A percentile compares a stretch with the other conserved stretches of the same genome.
phyloP scores from a whole-genome alignment of 2,329 filamentous ascomycete species.

The Aspergillus chevalieri region DNA sequence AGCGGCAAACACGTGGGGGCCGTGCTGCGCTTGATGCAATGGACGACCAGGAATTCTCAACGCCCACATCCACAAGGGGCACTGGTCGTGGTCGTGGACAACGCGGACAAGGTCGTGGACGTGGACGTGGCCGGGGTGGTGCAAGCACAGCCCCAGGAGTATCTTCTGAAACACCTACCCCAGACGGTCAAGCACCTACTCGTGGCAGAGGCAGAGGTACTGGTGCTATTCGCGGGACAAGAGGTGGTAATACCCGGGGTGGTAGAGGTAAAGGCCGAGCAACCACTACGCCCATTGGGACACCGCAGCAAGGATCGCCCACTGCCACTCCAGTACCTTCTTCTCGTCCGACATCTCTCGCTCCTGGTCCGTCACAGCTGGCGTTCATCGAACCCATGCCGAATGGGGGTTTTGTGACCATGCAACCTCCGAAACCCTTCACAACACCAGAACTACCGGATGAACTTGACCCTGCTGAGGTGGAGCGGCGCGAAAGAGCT shows the following conservation, averaged over 20 bases:
- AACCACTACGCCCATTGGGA: constrained; percentile 7
- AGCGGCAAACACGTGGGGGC: constrained; percentile 29
- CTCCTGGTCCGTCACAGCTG: neutral
- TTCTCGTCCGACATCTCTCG: neutral
- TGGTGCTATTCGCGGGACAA: neutral
- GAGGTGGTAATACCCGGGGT: constrained; percentile 7
- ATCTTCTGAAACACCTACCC: constrained; percentile 13
- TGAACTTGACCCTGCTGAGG: constrained; percentile 21
- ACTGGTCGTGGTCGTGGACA: constrained; percentile 16
- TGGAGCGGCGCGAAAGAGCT: constrained; percentile 10
- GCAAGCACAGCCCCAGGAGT: constrained; percentile 17
- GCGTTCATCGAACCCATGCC: constrained; percentile 17
- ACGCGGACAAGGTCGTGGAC: constrained; percentile 15
- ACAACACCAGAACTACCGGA: constrained; percentile 14
- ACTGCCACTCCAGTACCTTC: neutral
- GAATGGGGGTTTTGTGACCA: constrained; percentile 2
- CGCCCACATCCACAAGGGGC: constrained; percentile 9
- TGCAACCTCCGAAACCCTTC: constrained; percentile 6
- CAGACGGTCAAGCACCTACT: neutral
- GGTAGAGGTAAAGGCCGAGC: constrained; percentile 18
- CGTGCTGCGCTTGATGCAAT: constrained; percentile 17
- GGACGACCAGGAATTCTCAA: constrained; percentile 10
- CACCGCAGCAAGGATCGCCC: constrained; percentile 2
- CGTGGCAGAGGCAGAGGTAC: neutral
- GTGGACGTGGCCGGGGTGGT: constrained; percentile 24